phyloP scores from a whole-genome alignment of 164 flowering plant genomes.

The Pachysandra terminalis region DNA sequence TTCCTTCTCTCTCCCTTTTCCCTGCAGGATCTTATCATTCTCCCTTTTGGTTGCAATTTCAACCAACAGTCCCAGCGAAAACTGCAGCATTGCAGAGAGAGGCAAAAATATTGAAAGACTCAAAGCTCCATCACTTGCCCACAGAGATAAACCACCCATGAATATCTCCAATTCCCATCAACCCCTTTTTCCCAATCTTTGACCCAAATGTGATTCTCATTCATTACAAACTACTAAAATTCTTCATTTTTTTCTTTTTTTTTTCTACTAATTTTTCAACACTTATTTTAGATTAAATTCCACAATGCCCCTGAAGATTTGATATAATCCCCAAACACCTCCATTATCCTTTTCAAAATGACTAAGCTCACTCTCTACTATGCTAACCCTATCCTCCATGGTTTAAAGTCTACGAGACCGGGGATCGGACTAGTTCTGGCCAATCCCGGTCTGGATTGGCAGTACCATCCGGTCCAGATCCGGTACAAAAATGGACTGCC shows the following conservation, averaged over 20 bases:
- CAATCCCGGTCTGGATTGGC: too few relatives aligned
- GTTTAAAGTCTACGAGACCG: too few relatives aligned
- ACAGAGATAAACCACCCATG: slow-evolving; percentile 50
- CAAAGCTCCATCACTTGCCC: slow-evolving; percentile 51
- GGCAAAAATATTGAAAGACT: slow-evolving; percentile 40
- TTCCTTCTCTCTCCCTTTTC: slow-evolving; percentile 15
- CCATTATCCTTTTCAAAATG: too few relatives aligned
- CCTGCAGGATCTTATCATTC: slow-evolving; percentile 50
- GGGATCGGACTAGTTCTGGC: too few relatives aligned
- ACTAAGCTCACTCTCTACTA: too few relatives aligned
- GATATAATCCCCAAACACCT: too few relatives aligned
- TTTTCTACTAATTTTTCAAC: not conserved
- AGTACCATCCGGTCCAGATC: too few relatives aligned
- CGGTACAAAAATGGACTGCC: too few relatives aligned
- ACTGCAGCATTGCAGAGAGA: slow-evolving; percentile 31
- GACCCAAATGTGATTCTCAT: not conserved
- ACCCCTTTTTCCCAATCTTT: slow-evolving; percentile 3
- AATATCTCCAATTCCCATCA: too few relatives aligned
- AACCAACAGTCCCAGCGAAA: slow-evolving; percentile 46
- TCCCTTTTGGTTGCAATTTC: slow-evolving; percentile 47
- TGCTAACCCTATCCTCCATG: too few relatives aligned
- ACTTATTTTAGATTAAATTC: too few relatives aligned
- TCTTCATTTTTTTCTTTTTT: not conserved
- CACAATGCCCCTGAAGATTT: too few relatives aligned
- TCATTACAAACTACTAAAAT: not conserved